Base-by-base conservation (phyloP, 768 basidiomycete genomes). In the Boletus rufocinnamomeus region DNA sequence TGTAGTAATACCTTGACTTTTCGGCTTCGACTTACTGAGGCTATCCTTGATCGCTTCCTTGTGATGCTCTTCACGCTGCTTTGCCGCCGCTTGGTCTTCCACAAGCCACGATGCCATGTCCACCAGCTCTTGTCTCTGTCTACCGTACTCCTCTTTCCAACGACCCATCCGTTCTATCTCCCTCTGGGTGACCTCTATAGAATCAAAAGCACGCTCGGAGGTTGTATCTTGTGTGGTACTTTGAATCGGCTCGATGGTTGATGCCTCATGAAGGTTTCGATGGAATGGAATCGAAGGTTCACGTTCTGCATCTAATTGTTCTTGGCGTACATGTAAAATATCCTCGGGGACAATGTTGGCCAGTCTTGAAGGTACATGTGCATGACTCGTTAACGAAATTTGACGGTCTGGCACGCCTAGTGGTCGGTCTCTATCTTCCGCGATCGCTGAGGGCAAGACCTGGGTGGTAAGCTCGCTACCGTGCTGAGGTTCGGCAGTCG, bases 51-150 rank as follows among this genome's bases (percentile, higher is more conserved):
- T 76, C 25, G 75, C 76, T 28, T 70, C 69, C 40, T 80, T 78
- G 25, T 46, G 4, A 19, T 46, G 4, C 10, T 46, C 45, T 28
- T 25, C 17, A 27, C 8, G 16, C 45, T 46, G 25, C 25, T 28
- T 25, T 27, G 45, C 27, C 17, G 16, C 45, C 17, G 8, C 8
- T 46, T 4, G 45, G 2, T 78, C 82, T 37, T 84, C 82, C 28
- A 83, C 73, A 46, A 88, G 76, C 54, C 79, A 79, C 50, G 79
- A 74, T 9, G 87, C 74, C 75, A 89, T 82, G 28, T 83, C 83
- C 41, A 77, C 75, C 35, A 90, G 68, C 50, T 84, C 82, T 27
- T 77, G 74, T 70, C 75, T 78, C 51, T 82, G 76, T 6, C 63
- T 70, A 25, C 87, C 82, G 66, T 86, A 85, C 41, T 82, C 76